Percentiles rank a stretch among this genome's conserved stretches.
Evolutionary conservation across 2,329 filamentous ascomycete genomes (phyloP).

Genomic region (Cladosporium oxysporum): DNA sequence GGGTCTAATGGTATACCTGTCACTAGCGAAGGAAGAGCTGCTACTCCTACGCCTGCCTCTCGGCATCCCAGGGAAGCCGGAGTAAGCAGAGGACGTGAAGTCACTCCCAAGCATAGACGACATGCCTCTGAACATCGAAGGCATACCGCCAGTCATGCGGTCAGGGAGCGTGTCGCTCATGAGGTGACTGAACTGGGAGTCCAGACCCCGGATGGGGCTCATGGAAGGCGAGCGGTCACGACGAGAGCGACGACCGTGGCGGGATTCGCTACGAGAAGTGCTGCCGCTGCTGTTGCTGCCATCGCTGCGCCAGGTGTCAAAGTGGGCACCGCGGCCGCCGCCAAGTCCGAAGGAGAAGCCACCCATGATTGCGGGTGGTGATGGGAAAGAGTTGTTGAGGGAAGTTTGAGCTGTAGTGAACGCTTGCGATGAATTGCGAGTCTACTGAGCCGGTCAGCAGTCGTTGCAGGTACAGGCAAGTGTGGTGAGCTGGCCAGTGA

Average conservation of each 20-base stretch:
- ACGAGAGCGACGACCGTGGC: neutral
- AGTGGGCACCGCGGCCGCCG: neutral
- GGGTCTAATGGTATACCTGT: neutral
- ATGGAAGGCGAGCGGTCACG: neutral
- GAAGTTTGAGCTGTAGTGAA: neutral
- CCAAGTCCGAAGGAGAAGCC: neutral
- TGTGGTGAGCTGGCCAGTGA: neutral
- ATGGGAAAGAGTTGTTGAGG: neutral
- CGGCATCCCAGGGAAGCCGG: neutral
- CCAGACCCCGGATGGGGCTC: neutral
- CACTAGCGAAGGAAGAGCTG: neutral
- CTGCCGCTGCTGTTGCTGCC: neutral
- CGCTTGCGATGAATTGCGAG: neutral
- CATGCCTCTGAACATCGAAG: neutral
- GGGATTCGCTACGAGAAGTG: neutral
- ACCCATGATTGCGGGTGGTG: neutral
- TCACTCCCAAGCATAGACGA: neutral
- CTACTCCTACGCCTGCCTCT: neutral
- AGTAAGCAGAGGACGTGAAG: neutral
- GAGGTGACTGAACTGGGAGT: neutral
- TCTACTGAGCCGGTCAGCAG: slow-evolving; percentile 2
- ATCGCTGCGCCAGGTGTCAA: neutral
- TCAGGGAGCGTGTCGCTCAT: neutral
- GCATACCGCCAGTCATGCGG: neutral
- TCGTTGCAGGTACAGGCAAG: neutral